phyloP scores from a whole-genome alignment of 345 rosid genomes.

The Arabidopsis thaliana region DNA sequence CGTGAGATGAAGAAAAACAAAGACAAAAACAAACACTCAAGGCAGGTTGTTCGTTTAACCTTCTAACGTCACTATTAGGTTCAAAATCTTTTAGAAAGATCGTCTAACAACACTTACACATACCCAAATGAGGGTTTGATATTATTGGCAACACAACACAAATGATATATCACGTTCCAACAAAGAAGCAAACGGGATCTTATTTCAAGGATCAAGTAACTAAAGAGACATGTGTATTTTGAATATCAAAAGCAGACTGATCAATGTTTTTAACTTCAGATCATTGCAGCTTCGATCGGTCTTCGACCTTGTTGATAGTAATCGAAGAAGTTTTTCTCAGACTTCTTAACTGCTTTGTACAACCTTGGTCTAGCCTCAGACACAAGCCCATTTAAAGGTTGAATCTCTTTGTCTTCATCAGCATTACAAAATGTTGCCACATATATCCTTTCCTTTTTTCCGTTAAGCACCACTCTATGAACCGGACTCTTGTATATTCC shows the following conservation, averaged over 20 bases:
- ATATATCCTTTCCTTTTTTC: constrained; percentile 53
- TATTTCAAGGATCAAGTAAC: background rate
- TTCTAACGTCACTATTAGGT: background rate
- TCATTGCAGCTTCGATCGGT: constrained; percentile 55
- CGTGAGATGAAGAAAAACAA: background rate
- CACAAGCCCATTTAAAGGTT: constrained; percentile 45
- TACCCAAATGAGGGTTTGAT: background rate
- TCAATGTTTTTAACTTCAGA: constrained; percentile 15
- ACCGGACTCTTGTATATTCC: constrained; percentile 63
- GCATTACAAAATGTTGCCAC: constrained; percentile 57
- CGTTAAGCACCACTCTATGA: constrained; percentile 55
- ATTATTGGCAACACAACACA: background rate
- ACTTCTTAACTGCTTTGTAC: constrained; percentile 56
- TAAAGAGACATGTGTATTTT: constrained; percentile 9
- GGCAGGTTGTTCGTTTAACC: background rate
- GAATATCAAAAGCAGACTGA: background rate
- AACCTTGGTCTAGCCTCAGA: constrained; percentile 54
- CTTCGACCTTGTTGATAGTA: constrained; percentile 56
- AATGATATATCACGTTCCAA: background rate
- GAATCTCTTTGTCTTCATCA: constrained; percentile 45
- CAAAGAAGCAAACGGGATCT: background rate
- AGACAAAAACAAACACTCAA: background rate
- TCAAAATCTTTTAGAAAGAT: background rate
- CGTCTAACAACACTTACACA: background rate
- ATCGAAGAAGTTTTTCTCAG: constrained; percentile 46